Percentiles rank a stretch among this genome's conserved stretches.
Evolutionary conservation across 345 rosid genomes (phyloP).

Genomic region (Eucalyptus marginata): DNA sequence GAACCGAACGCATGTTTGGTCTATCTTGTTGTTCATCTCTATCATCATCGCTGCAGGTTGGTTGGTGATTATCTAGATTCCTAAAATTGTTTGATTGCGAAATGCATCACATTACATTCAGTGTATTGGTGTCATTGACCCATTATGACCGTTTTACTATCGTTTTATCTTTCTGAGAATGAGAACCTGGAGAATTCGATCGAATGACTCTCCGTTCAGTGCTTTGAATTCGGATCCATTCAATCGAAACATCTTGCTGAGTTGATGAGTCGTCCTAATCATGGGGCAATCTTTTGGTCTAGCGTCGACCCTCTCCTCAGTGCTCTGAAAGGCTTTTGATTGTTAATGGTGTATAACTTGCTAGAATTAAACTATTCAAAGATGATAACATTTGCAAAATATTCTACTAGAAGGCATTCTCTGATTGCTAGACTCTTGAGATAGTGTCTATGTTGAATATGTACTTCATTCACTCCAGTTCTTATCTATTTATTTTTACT

Average conservation of each 20-base stretch:
- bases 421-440: background rate
- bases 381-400: background rate
- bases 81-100: background rate
- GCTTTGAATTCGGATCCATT: background rate
- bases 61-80: background rate
- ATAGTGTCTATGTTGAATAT: background rate
- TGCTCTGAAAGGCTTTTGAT: background rate
- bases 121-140: background rate
- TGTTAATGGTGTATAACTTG: background rate
- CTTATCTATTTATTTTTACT: background rate
- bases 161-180: background rate
- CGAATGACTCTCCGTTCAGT: background rate
- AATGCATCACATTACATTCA: background rate
- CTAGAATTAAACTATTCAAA: background rate
- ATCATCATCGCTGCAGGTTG: conserved; percentile 47
- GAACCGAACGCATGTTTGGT: conserved; percentile 45
- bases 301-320: background rate
- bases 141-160: background rate
- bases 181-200: background rate
- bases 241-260: no score
- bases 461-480: no score
- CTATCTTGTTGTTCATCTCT: conserved; percentile 29
- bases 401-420: background rate
- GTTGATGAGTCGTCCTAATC: background rate
- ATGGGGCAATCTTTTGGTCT: background rate